phyloP scores from a whole-genome alignment of 805 yeast species.

The Candida jianshihensis region DNA sequence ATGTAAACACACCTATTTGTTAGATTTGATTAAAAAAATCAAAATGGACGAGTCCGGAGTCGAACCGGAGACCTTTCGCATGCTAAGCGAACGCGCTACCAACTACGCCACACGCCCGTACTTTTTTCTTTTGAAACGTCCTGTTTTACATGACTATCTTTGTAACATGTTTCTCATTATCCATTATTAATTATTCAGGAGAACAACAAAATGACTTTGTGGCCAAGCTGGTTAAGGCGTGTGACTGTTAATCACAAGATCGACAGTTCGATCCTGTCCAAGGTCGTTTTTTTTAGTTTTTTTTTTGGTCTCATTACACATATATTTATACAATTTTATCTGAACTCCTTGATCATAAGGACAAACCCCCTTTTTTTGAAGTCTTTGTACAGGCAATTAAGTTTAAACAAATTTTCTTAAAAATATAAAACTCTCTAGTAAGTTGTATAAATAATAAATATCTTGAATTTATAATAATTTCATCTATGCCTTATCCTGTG shows the following conservation, averaged over 20 bases:
- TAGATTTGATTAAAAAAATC: slow-evolving; percentile 18
- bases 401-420: no score
- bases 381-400: no score
- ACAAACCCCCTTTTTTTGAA: no score
- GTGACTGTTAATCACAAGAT: slow-evolving; percentile 30
- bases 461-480: no score
- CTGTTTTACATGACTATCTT: no score
- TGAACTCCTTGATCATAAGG: no score
- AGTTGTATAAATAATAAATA: no score
- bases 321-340: not conserved
- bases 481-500: no score
- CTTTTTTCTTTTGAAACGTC: not conserved
- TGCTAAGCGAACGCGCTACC: slow-evolving; percentile 80
- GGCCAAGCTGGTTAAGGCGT: slow-evolving; percentile 31
- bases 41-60: slow-evolving; percentile 65
- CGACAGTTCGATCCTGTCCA: slow-evolving; percentile 1
- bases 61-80: slow-evolving; percentile 77
- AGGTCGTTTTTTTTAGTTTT: not conserved
- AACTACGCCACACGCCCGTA: slow-evolving; percentile 74
- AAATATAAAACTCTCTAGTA: no score
- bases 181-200: no score
- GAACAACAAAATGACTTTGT: slow-evolving; percentile 11
- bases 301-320: not conserved
- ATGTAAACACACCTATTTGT: no score
- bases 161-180: no score